Base-by-base conservation (phyloP, 768 basidiomycete species). In the Rhodosporidiobolus odoratus region DNA sequence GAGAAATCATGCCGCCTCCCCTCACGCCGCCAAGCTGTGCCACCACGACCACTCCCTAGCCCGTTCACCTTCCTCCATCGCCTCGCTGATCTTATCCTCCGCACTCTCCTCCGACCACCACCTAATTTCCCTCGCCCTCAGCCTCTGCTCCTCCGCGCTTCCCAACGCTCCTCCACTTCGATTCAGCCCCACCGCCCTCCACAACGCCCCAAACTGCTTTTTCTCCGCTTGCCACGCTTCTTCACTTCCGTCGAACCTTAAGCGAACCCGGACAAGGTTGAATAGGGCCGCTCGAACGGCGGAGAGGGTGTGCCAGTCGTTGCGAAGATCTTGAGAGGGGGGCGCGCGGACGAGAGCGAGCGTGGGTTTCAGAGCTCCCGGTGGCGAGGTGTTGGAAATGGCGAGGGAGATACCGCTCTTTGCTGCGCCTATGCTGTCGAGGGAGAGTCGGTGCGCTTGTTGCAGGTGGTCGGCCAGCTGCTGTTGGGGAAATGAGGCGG, bases 21-120 rank as follows among this genome's bases (percentile, higher is more conserved):
- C 57, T 38, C 45, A 35, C 60, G 32, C 43, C 43, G 27, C 40
- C 35, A 68, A 21, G 1, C 12, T 38, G 43, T 8, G 8, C 66
- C 66, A 65, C 62, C 58, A 65, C 48, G 2, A 45, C 54, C 34
- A 34, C 37, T 70, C 72, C 17, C 12, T 15, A 9, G 9, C n/a
- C 13, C 54, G 58, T 23, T 34, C 48, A 21, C 41, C 65, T 3
- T 9, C 47, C 1, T n/a, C 56, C 30, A 71, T 25, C 17, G 34
- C 60, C 59, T 62, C 57, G 25, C 25, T 13, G 10, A 62, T 60
- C 56, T 54, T 57, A 17, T 71, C 69, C 40, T 50, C 66, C 12
- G 41, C 58, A 1, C 58, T 50, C 61, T 71, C 73, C 3, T 35
- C 63, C 4, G 27, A 17, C 56, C 62, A 69, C 72, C 72, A 68